These are phyloP conservation scores for Lophiostoma macrostomum DNA, from an alignment of 495 filamentous ascomycete species.

Conservation along the genomic window DNA sequence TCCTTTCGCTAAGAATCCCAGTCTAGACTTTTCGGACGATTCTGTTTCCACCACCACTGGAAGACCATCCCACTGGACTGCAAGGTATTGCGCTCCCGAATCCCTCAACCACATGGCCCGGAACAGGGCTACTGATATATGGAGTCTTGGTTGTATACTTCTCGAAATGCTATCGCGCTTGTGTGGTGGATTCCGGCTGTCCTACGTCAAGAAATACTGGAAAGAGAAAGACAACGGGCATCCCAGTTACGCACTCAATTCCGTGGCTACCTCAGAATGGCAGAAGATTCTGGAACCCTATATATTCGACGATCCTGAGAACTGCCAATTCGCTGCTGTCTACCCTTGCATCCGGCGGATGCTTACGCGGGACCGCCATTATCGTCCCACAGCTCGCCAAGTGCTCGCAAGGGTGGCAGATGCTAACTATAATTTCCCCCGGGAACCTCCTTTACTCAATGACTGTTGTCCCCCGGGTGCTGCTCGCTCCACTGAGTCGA, in stretches of 20 bases:
- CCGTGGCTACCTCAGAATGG: neutral
- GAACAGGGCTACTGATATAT: slow-evolving; percentile 9
- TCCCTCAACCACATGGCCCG: neutral
- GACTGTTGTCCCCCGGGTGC: too few relatives aligned
- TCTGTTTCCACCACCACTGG: slow-evolving; percentile 8
- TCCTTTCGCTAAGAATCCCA: neutral
- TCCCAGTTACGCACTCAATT: slow-evolving; percentile 1
- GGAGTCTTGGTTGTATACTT: slow-evolving; percentile 5
- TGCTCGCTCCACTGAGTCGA: too few relatives aligned
- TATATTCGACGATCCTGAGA: too few relatives aligned
- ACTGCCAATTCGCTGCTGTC: too few relatives aligned
- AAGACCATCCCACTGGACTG: neutral
- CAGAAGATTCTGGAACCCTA: too few relatives aligned
- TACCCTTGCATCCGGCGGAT: too few relatives aligned
- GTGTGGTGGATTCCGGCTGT: neutral
- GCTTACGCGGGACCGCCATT: too few relatives aligned
- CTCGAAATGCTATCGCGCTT: slow-evolving; percentile 10
- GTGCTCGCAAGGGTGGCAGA: too few relatives aligned
- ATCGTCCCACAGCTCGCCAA: too few relatives aligned
- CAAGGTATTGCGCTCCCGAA: slow-evolving; percentile 9
- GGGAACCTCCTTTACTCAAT: too few relatives aligned
- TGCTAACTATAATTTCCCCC: too few relatives aligned
- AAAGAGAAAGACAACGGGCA: neutral
- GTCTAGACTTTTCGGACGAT: slow-evolving; percentile 9
- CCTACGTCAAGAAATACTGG: neutral